These are phyloP conservation scores for Russula brevipes DNA, from an alignment of 768 basidiomycete species.

Conservation along the genomic window DNA sequence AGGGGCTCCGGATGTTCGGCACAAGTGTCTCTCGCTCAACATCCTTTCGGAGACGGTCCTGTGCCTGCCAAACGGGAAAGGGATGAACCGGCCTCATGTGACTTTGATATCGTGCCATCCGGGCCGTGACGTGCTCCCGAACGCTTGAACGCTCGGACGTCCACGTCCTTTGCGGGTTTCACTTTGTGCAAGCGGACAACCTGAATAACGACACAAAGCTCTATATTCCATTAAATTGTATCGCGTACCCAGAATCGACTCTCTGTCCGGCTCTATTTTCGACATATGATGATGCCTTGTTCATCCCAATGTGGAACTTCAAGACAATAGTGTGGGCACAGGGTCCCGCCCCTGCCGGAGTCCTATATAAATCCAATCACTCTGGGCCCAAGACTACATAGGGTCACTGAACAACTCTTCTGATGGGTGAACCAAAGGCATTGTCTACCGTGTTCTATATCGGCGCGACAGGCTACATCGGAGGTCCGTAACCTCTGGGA, in stretches of 20 bases:
- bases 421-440: no score
- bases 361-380: background rate
- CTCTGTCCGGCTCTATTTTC: no score
- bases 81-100: background rate
- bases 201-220: background rate
- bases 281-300: background rate
- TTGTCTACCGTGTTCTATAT: conserved; percentile 17
- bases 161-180: no score
- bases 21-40: no score
- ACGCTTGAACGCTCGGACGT: background rate
- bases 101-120: background rate
- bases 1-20: no score
- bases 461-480: conserved; percentile 19
- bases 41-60: no score
- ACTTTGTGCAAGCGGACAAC: background rate
- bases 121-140: background rate
- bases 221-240: background rate
- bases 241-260: background rate
- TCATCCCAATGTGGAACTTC: background rate
- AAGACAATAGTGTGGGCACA: background rate
- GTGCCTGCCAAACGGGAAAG: no score
- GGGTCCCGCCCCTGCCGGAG: background rate
- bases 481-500: background rate
- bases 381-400: background rate
- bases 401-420: background rate